Evolutionary conservation across 176 grass and related monocot species (phyloP).

Genomic region (Aegilops umbellulata): DNA sequence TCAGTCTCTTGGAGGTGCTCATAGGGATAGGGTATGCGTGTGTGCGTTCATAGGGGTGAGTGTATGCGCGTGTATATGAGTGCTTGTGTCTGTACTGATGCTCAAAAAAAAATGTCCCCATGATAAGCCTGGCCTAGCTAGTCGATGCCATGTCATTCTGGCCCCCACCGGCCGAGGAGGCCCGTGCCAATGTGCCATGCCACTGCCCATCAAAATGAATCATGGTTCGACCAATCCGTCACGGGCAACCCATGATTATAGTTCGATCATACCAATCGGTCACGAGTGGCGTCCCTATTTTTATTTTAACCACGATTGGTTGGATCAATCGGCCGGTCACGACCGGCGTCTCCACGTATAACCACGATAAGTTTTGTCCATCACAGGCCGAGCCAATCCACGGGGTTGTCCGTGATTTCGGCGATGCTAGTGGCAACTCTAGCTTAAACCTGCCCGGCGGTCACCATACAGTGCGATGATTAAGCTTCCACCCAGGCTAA

Average conservation of each 20-base stretch:
- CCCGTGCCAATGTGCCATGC: neutral
- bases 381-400: neutral
- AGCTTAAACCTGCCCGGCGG: neutral
- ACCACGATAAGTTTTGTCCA: neutral
- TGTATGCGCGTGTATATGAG: too few relatives aligned
- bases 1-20: too few relatives aligned
- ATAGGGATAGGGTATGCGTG: too few relatives aligned
- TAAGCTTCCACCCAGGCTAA: too few relatives aligned
- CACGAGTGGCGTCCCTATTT: neutral
- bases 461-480: neutral
- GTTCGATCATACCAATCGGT: neutral
- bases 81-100: too few relatives aligned
- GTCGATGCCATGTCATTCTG: slow-evolving; percentile 35
- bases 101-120: neutral
- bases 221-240: too few relatives aligned
- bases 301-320: neutral
- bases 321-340: neutral
- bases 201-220: neutral
- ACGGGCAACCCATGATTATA: too few relatives aligned
- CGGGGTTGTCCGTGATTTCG: neutral
- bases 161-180: neutral
- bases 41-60: too few relatives aligned
- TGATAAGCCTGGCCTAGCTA: neutral
- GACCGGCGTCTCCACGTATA: neutral
- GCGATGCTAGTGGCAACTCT: neutral